Percentiles rank a stretch among this genome's conserved stretches.
phyloP scores from a whole-genome alignment of 2,329 filamentous ascomycete species.

The Venturia nashicola region DNA sequence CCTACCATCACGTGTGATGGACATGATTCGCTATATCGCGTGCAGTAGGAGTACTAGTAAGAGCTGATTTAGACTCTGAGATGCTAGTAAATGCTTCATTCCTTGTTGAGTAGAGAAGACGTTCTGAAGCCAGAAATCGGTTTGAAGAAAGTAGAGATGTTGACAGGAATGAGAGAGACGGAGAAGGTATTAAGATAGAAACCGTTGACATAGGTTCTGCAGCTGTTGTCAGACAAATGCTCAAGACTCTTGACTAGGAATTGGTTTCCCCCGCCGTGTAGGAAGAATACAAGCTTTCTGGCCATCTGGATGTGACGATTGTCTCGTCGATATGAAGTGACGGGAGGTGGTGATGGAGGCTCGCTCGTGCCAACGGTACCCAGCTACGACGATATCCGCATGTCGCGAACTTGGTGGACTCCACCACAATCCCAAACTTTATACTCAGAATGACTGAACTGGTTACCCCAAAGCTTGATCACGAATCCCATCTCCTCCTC shows the following conservation, averaged over 20 bases:
- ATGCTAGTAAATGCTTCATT: not conserved
- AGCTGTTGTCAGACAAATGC: no score
- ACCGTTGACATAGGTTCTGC: no score
- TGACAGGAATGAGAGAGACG: no score
- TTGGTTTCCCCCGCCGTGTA: no score
- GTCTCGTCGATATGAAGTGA: no score
- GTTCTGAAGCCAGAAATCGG: not conserved
- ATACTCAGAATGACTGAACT: conserved; percentile 26
- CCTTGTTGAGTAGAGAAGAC: not conserved
- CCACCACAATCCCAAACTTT: not conserved
- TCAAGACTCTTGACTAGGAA: no score
- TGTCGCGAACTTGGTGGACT: not conserved
- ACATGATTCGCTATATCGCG: not conserved
- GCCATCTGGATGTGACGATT: no score
- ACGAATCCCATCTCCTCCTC: conserved; percentile 63
- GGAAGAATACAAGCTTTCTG: no score
- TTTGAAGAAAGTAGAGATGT: not conserved
- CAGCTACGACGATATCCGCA: not conserved
- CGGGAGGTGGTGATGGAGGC: no score
- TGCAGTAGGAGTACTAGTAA: not conserved
- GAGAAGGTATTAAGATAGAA: no score
- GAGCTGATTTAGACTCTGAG: not conserved
- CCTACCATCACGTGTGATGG: not conserved
- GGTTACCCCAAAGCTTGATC: conserved; percentile 54
- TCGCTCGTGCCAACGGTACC: not conserved